Base-by-base conservation (phyloP, 208 protist genomes). In the Willaertia magna region DNA sequence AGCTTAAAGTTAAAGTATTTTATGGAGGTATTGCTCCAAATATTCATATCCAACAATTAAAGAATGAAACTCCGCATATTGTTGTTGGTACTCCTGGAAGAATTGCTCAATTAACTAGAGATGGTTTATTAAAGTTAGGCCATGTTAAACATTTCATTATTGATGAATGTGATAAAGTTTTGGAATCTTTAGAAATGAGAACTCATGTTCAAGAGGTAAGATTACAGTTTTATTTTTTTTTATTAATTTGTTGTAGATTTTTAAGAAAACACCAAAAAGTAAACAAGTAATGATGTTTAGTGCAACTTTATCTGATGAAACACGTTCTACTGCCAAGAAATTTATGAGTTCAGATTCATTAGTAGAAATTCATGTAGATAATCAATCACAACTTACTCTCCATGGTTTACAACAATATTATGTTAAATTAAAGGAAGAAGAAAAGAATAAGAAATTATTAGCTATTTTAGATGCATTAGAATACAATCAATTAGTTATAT, bases 401-500 rank as follows among this genome's bases (percentile, higher is more conserved):
- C 97, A 99, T 91, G 98, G 98, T 81, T 92, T 99, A 4, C 92
- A 95, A 79, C 98, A 99, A 92, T 98, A 99, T 93, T 99, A 96
- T 90, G 92, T 99, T 87, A 97, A 97, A 82, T 85, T 99, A 4
- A 93, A 90, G 4, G 98, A 99, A 92, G 87, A 91, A 9, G 91
- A 99, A 89, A 99, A 99, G 95, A 95, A 96, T 85, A 91, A 94
- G 48, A 97, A 97, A 90, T 94, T 99, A 14, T 94, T 95, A 67
- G 97, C 99, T 75, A 94, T 99, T 11, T 93, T 99, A 2, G 98
- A 99, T 87, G 92, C 93, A 6, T 93, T 99, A 40, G 96, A 99
- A 87, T 99, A 99, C 90, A 99, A 99, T 93, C 98, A 99, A 92
- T 95, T 97, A n/a, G 97, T 99, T 84, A 99, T 99, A 89, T 99